These are phyloP conservation scores for Ceratobasidium sp. DNA, from an alignment of 1,284 basidiomycete species.

Conservation along the genomic window DNA sequence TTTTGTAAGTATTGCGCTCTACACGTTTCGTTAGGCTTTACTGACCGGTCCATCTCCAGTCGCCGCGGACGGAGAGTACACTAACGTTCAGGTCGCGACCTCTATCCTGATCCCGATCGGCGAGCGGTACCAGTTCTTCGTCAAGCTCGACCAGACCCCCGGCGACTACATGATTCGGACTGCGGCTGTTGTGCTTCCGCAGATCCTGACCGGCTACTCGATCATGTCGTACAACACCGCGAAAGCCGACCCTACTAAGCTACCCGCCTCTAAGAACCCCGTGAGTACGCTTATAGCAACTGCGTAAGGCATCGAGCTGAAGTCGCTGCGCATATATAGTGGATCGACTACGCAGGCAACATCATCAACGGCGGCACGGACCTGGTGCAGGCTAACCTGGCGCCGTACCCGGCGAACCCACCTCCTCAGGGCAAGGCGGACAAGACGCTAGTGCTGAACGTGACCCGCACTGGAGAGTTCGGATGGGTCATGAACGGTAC, in stretches of 20 bases:
- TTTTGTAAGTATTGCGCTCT: constrained; percentile 11
- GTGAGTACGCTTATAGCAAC: not conserved
- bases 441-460: constrained; percentile 27
- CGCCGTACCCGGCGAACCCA: constrained; percentile 28
- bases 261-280: constrained; percentile 27
- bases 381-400: constrained; percentile 21
- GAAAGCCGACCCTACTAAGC: constrained; percentile 14
- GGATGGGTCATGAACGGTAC: constrained; percentile 36
- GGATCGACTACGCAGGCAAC: constrained; percentile 44
- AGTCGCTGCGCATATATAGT: constrained; percentile 2
- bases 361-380: constrained; percentile 30
- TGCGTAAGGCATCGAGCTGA: not conserved
- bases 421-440: constrained; percentile 37
- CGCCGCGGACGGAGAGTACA: constrained; percentile 45
- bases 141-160: constrained; percentile 44
- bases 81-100: constrained; percentile 37
- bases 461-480: constrained; percentile 21
- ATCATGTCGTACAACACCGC: constrained; percentile 43
- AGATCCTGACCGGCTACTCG: constrained; percentile 43
- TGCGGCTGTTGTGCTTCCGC: constrained; percentile 32
- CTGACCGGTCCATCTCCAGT: not conserved
- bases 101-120: constrained; percentile 38
- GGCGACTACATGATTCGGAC: constrained; percentile 46
- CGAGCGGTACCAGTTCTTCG: constrained; percentile 43
- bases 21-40: not conserved